These are phyloP conservation scores for Hansenula sp. DNA, from an alignment of 1,139 yeast genomes.

Conservation along the genomic window DNA sequence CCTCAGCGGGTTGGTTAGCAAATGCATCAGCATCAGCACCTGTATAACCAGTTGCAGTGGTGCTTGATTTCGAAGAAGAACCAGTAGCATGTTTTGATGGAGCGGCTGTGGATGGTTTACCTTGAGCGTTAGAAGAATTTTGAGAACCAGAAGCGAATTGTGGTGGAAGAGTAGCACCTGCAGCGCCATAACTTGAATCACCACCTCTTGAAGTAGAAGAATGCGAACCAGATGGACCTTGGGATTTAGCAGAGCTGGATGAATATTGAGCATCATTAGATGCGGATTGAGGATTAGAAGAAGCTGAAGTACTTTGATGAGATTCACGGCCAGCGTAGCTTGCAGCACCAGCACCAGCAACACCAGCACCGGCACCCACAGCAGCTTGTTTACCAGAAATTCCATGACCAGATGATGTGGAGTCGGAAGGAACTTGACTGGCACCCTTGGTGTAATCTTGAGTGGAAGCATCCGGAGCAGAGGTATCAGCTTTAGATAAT, in stretches of 20 bases:
- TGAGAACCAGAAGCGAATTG: constrained; percentile 4
- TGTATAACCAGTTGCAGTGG: constrained; percentile 1
- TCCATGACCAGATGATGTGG: constrained; percentile 4
- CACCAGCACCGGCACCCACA: constrained; percentile 6
- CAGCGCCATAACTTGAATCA: neutral
- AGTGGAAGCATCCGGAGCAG: constrained; percentile 7
- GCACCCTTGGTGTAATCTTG: constrained; percentile 1
- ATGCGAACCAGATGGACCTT: too few species aligned
- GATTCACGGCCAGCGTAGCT: constrained; percentile 3
- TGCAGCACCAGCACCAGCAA: constrained; percentile 5
- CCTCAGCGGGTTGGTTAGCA: neutral
- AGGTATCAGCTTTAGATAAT: constrained; percentile 5
- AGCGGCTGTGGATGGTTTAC: neutral
- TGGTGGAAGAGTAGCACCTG: constrained; percentile 27
- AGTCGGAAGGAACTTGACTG: constrained; percentile 3
- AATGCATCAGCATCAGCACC: neutral
- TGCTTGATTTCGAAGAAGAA: neutral
- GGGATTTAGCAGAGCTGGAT: too few species aligned
- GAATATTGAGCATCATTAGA: neutral
- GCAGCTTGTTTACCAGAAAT: constrained; percentile 4
- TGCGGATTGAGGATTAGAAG: neutral
- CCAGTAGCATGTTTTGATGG: neutral
- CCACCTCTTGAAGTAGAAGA: too few species aligned
- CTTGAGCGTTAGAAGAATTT: neutral
- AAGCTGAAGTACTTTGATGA: neutral